These are phyloP conservation scores for Glycine soja DNA, from an alignment of 306 rosid genomes.

Conservation along the genomic window DNA sequence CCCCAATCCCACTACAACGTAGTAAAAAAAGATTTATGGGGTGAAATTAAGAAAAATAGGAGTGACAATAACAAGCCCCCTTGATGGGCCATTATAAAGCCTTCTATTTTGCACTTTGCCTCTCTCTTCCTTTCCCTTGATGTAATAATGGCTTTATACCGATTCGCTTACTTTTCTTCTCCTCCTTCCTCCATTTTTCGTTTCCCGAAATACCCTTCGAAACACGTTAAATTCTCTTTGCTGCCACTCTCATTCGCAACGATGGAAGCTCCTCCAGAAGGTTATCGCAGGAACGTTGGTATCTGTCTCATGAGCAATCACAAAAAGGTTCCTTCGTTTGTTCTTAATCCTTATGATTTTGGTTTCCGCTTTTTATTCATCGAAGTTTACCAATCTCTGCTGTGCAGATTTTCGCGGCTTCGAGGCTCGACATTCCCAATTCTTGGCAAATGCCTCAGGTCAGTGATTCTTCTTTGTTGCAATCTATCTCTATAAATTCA, in stretches of 20 bases:
- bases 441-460: conserved; percentile 99
- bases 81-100: conserved; percentile 4
- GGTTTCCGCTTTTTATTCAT: not conserved
- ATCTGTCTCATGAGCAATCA: conserved; percentile 74
- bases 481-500: not conserved
- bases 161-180: conserved; percentile 40
- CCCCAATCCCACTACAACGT: no score
- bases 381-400: conserved; percentile 1
- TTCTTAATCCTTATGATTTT: not conserved
- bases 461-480: not conserved
- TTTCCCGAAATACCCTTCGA: conserved; percentile 49
- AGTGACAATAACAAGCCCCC: not conserved
- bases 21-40: no score
- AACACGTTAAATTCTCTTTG: conserved; percentile 33
- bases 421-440: conserved; percentile 76
- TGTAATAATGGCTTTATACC: conserved; percentile 64
- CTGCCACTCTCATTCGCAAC: conserved; percentile 48
- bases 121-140: not conserved
- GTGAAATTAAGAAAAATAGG: not conserved
- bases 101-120: not conserved
- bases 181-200: conserved; percentile 2
- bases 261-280: conserved; percentile 88
- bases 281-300: conserved; percentile 84
- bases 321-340: conserved; percentile 58
- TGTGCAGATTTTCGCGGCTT: conserved; percentile 67